Conservation (phyloP, 805 yeast genomes). For the Kodamaea kaohsiungensis region DNA sequence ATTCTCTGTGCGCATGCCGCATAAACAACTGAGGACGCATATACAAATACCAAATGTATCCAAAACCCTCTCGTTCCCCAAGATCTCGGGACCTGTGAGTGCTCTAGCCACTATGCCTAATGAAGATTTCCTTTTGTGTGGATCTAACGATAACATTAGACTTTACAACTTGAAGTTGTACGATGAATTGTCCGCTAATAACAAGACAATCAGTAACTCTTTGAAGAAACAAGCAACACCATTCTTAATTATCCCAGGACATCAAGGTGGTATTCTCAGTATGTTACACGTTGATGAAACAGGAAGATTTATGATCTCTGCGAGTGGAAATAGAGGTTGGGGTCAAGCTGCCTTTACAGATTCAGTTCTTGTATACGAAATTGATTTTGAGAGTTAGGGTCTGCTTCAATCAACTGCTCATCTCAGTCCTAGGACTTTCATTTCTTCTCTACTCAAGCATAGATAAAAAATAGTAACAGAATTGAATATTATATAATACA, state of each 20-base stretch:
- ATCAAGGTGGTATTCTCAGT: slow-evolving; percentile 88
- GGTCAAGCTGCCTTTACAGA: slow-evolving; percentile 76
- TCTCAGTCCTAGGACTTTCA: too few species aligned
- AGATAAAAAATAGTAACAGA: not conserved
- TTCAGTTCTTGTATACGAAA: slow-evolving; percentile 78
- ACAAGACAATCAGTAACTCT: slow-evolving; percentile 12
- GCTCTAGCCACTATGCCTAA: slow-evolving; percentile 80
- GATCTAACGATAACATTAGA: slow-evolving; percentile 87
- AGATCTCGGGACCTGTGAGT: slow-evolving; percentile 88
- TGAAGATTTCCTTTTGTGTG: slow-evolving; percentile 76
- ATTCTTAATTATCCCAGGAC: slow-evolving; percentile 91
- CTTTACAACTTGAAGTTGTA: slow-evolving; percentile 69
- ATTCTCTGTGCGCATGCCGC: slow-evolving; percentile 61
- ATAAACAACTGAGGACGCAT: slow-evolving; percentile 20
- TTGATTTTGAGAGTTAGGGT: slow-evolving; percentile 36
- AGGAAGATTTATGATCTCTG: slow-evolving; percentile 82
- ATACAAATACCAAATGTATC: slow-evolving; percentile 47
- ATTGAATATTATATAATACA: not conserved
- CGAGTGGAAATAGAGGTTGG: slow-evolving; percentile 97
- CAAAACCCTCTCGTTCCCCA: slow-evolving; percentile 71
- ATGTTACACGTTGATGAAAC: slow-evolving; percentile 81
- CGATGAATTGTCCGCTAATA: slow-evolving; percentile 28
- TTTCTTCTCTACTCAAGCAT: not conserved
- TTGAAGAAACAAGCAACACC: slow-evolving; percentile 57
- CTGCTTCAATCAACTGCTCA: too few species aligned